Conservation (phyloP, 2,329 filamentous ascomycete genomes). For the Aspergillus sojae region DNA sequence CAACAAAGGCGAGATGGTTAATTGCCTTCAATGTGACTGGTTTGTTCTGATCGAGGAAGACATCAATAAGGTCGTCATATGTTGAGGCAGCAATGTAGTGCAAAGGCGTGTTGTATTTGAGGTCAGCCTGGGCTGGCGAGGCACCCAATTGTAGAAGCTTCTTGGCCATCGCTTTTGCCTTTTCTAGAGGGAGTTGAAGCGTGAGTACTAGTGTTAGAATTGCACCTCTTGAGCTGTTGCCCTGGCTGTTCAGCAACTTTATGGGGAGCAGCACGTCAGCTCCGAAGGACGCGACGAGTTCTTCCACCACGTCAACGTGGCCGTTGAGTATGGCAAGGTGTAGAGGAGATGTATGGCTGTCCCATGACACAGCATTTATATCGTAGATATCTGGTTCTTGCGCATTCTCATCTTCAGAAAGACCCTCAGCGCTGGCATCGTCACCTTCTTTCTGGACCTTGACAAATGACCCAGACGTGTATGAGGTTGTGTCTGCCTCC, state of each 20-base stretch:
- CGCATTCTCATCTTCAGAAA: slow-evolving; percentile 58
- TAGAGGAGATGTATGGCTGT: slow-evolving; percentile 70
- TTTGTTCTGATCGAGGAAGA: slow-evolving; percentile 57
- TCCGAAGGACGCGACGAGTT: slow-evolving; percentile 72
- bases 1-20: slow-evolving; percentile 61
- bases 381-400: slow-evolving; percentile 79
- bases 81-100: slow-evolving; percentile 63
- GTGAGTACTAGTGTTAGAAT: slow-evolving; percentile 73
- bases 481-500: slow-evolving; percentile 50
- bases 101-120: slow-evolving; percentile 65
- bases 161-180: slow-evolving; percentile 66
- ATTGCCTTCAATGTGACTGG: slow-evolving; percentile 65
- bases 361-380: slow-evolving; percentile 78
- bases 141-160: slow-evolving; percentile 71
- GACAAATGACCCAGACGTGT: slow-evolving; percentile 72
- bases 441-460: slow-evolving; percentile 52
- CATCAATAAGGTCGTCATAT: slow-evolving; percentile 47
- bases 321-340: slow-evolving; percentile 78
- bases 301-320: slow-evolving; percentile 67
- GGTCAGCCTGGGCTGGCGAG: slow-evolving; percentile 72
- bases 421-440: slow-evolving; percentile 43
- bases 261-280: slow-evolving; percentile 76
- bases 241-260: slow-evolving; percentile 56
- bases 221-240: slow-evolving; percentile 57
- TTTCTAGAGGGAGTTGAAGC: slow-evolving; percentile 62